A percentile compares a stretch with the other conserved stretches of the same genome.
Evolutionary conservation across 2,329 filamentous ascomycete genomes (phyloP).

Genomic region (Thielaviopsis ethacetica): DNA sequence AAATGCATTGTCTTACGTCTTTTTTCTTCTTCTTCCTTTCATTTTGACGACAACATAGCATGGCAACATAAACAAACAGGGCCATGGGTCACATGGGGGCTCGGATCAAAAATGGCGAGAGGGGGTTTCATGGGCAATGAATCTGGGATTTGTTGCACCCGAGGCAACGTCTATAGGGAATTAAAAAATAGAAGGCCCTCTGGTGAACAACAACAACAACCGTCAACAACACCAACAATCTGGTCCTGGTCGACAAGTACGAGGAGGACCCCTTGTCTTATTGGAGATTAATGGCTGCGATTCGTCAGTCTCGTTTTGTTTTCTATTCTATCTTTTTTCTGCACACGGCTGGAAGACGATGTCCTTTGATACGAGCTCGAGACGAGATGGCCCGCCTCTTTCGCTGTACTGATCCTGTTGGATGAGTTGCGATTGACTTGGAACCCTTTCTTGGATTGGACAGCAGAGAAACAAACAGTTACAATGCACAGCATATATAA

Average conservation of each 20-base stretch:
- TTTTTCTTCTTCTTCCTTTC: constrained; percentile 28
- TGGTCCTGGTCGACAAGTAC: not conserved
- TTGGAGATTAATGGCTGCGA: not conserved
- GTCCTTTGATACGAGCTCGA: not conserved
- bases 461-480: not conserved
- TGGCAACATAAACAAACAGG: constrained; percentile 4
- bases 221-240: not conserved
- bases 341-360: not conserved
- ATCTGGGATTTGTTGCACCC: constrained; percentile 18
- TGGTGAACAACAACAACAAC: constrained; percentile 10
- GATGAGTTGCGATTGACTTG: not conserved
- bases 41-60: constrained; percentile 30
- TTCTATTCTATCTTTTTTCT: not conserved
- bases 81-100: constrained; percentile 6
- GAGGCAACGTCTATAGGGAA: constrained; percentile 29
- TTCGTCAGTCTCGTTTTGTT: not conserved
- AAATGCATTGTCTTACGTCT: constrained; percentile 38
- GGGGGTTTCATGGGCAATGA: constrained; percentile 25
- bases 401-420: not conserved
- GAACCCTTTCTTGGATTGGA: not conserved
- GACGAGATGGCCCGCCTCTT: not conserved
- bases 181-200: constrained; percentile 19
- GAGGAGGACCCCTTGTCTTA: not conserved
- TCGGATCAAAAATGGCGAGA: constrained; percentile 24
- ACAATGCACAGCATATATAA: not conserved